Evolutionary conservation across 2,329 filamentous ascomycete genomes (phyloP).

Genomic region (Ophiostoma sp.): DNA sequence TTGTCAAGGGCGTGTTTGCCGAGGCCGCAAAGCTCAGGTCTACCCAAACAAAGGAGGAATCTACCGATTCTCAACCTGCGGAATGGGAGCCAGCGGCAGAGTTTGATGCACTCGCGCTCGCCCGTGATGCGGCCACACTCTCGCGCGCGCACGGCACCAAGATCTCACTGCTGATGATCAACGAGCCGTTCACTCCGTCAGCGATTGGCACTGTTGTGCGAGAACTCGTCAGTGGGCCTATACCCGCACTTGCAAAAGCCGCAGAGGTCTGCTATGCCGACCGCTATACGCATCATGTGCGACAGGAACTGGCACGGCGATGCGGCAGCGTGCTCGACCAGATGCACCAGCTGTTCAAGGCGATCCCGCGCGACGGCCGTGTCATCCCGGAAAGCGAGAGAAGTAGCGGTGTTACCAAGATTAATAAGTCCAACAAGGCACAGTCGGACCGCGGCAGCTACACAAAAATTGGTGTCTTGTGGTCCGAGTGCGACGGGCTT

Average conservation of each 20-base stretch:
- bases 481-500: conserved; percentile 76
- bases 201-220: conserved; percentile 66
- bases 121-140: conserved; percentile 65
- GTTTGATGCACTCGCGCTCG: conserved; percentile 59
- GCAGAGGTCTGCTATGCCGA: conserved; percentile 59
- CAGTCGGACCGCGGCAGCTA: conserved; percentile 47
- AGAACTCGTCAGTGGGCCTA: conserved; percentile 65
- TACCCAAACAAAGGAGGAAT: neutral
- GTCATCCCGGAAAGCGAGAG: conserved; percentile 42
- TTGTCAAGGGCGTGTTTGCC: conserved; percentile 39
- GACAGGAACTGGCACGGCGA: conserved; percentile 45
- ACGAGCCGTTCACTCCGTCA: conserved; percentile 75
- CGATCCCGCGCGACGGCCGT: conserved; percentile 56
- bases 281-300: conserved; percentile 57
- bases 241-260: conserved; percentile 68
- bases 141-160: conserved; percentile 82
- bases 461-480: conserved; percentile 69
- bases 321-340: conserved; percentile 58
- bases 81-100: conserved; percentile 20
- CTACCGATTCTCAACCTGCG: neutral
- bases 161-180: conserved; percentile 78
- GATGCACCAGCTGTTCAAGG: conserved; percentile 53
- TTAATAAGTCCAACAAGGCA: neutral
- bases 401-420: conserved; percentile 37
- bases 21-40: conserved; percentile 21